phyloP scores from a whole-genome alignment of 768 basidiomycete genomes.

The Russula olivacea region DNA sequence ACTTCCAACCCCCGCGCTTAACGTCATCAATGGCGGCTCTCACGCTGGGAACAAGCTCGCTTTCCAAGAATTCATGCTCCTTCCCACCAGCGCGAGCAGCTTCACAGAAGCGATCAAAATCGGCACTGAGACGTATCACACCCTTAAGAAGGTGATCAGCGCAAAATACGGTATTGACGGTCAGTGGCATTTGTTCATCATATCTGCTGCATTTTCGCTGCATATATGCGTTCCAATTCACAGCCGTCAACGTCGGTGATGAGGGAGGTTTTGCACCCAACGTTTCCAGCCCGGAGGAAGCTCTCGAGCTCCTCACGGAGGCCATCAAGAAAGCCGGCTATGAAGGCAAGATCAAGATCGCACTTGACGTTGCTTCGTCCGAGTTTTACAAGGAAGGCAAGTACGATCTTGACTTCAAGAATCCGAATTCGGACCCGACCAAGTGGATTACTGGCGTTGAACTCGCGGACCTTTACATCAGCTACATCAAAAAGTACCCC shows the following conservation, averaged over 20 bases:
- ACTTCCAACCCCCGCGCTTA: conserved; percentile 91
- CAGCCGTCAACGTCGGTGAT: conserved; percentile 98
- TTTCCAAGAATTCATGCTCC: conserved; percentile 99
- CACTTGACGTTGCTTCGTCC: conserved; percentile 96
- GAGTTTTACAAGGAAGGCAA: conserved; percentile 99
- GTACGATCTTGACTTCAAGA: conserved; percentile 99
- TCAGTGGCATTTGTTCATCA: conserved; percentile 34
- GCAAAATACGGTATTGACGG: conserved; percentile 99
- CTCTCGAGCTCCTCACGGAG: conserved; percentile 89
- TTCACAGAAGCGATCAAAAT: conserved; percentile 99
- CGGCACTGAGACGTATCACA: conserved; percentile 96
- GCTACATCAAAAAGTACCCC: conserved; percentile 87
- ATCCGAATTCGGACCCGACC: conserved; percentile 96
- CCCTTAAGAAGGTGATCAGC: conserved; percentile 97
- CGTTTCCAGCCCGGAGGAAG: conserved; percentile 94
- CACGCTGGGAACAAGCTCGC: conserved; percentile 99
- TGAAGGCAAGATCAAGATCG: conserved; percentile 98
- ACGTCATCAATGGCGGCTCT: conserved; percentile 99
- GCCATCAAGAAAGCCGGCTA: conserved; percentile 98
- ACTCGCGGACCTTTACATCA: conserved; percentile 88
- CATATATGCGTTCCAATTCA: conserved; percentile 16
- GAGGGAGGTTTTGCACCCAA: conserved; percentile 99
- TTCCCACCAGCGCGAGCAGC: conserved; percentile 84
- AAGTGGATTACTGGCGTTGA: conserved; percentile 93
- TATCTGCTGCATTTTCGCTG: conserved; percentile 10